Conservation (phyloP, 805 yeast genomes). For the Metschnikowia matae region DNA sequence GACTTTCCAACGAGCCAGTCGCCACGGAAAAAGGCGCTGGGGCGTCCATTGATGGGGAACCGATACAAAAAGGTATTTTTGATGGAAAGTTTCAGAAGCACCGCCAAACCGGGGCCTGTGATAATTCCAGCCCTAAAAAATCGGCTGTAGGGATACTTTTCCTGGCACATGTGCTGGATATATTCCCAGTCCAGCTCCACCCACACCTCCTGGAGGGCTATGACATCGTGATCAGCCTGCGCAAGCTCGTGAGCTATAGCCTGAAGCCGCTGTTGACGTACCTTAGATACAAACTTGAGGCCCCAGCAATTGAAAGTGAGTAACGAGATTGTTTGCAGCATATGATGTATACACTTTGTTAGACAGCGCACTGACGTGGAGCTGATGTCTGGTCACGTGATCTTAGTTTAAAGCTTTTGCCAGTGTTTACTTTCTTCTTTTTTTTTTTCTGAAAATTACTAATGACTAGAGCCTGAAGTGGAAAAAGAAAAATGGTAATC, state of each 20-base stretch:
- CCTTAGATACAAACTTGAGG: conserved; percentile 74
- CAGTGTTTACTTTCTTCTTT: too few relatives aligned
- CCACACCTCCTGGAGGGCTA: conserved; percentile 97
- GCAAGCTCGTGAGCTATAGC: conserved; percentile 73
- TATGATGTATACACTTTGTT: not conserved
- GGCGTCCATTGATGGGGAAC: conserved; percentile 90
- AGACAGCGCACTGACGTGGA: not conserved
- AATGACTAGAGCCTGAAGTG: too few relatives aligned
- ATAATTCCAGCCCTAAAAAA: conserved; percentile 78
- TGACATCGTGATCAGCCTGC: conserved; percentile 59
- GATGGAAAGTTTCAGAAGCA: conserved; percentile 81
- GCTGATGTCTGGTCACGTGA: not conserved
- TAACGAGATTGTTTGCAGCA: conserved; percentile 28
- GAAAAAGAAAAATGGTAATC: too few relatives aligned
- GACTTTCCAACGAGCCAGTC: conserved; percentile 98
- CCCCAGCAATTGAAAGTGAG: conserved; percentile 88
- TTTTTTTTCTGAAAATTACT: too few relatives aligned
- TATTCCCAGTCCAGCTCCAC: conserved; percentile 76
- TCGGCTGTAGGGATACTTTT: conserved; percentile 58
- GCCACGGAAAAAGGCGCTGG: conserved; percentile 89
- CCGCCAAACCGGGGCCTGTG: conserved; percentile 89
- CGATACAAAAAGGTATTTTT: conserved; percentile 72
- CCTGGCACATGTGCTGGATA: conserved; percentile 43
- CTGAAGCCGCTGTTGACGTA: conserved; percentile 55
- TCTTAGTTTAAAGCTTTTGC: not conserved